Evolutionary conservation across 1,284 basidiomycete species (phyloP).

Genomic region (Tylopilus sp.): DNA sequence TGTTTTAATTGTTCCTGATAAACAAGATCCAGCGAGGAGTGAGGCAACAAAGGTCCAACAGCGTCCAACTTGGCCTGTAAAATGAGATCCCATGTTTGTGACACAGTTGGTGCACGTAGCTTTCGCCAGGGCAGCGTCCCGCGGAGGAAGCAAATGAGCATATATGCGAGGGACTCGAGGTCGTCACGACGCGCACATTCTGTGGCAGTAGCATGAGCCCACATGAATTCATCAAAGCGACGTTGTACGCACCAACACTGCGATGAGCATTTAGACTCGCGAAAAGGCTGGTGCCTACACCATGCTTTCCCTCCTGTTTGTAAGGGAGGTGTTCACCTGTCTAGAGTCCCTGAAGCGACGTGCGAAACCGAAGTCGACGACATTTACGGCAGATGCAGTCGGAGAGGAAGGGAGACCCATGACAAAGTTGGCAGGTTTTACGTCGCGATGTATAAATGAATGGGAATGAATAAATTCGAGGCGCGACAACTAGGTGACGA

Average conservation of each 20-base stretch:
- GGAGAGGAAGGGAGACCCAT: conserved; percentile 69
- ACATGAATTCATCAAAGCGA: background rate
- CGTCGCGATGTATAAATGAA: conserved; percentile 89
- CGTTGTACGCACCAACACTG: conserved; percentile 75
- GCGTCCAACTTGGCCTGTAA: conserved; percentile 74
- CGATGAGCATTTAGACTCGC: conserved; percentile 96
- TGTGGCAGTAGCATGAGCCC: conserved; percentile 38
- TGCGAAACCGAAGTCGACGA: conserved; percentile 58
- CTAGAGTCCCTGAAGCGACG: conserved; percentile 94
- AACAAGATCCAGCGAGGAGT: conserved; percentile 29
- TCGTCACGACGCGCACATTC: conserved; percentile 93
- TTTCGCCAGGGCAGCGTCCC: conserved; percentile 94
- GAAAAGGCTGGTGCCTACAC: conserved; percentile 94
- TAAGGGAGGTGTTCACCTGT: conserved; percentile 93
- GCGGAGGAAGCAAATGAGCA: conserved; percentile 91
- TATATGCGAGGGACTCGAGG: conserved; percentile 92
- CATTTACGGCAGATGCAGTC: conserved; percentile 70
- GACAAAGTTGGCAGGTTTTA: conserved; percentile 97
- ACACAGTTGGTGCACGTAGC: conserved; percentile 79
- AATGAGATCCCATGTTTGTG: conserved; percentile 85
- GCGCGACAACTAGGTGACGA: conserved; percentile 67
- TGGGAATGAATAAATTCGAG: conserved; percentile 82
- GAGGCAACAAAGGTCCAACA: conserved; percentile 29
- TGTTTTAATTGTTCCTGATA: conserved; percentile 17
- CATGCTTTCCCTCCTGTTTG: conserved; percentile 87